Evolutionary conservation across 148 eudicot genomes (phyloP).

Genomic region (Chenopodium suecicum): DNA sequence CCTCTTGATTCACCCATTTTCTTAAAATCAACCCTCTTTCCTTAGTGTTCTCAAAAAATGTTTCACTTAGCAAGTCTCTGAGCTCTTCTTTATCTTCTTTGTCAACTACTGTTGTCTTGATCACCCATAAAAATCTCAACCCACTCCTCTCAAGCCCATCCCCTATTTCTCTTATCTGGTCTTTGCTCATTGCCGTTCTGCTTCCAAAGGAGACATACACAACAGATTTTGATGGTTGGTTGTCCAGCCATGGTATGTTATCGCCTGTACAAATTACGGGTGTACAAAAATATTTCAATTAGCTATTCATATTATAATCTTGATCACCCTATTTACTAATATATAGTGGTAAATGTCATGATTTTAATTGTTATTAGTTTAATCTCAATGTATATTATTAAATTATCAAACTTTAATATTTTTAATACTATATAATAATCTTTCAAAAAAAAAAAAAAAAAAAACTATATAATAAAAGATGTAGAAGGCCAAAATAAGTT

Average conservation of each 20-base stretch:
- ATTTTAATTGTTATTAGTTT: no score
- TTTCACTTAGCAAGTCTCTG: conserved; percentile 25
- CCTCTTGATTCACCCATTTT: conserved; percentile 41
- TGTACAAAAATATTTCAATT: no score
- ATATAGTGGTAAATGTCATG: no score
- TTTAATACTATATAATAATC: no score
- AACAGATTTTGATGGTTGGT: conserved; percentile 32
- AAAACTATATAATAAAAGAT: no score
- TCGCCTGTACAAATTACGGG: no score
- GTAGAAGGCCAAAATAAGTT: no score
- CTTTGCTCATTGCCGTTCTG: conserved; percentile 35
- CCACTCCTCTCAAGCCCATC: conserved; percentile 37
- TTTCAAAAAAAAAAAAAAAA: no score
- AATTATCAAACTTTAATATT: no score
- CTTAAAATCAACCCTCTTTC: conserved; percentile 34
- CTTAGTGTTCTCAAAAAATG: conserved; percentile 26
- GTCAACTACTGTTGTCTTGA: conserved; percentile 44
- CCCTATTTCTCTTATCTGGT: conserved; percentile 43
- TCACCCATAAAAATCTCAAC: conserved; percentile 41
- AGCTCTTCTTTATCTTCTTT: conserved; percentile 38
- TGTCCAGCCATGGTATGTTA: conserved; percentile 35
- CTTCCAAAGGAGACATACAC: conserved; percentile 45
- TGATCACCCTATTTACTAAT: no score
- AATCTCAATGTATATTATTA: no score
- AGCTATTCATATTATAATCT: no score